Evolutionary conservation across 805 yeast genomes (phyloP).

Genomic region (Starmerella potacharoeniae): DNA sequence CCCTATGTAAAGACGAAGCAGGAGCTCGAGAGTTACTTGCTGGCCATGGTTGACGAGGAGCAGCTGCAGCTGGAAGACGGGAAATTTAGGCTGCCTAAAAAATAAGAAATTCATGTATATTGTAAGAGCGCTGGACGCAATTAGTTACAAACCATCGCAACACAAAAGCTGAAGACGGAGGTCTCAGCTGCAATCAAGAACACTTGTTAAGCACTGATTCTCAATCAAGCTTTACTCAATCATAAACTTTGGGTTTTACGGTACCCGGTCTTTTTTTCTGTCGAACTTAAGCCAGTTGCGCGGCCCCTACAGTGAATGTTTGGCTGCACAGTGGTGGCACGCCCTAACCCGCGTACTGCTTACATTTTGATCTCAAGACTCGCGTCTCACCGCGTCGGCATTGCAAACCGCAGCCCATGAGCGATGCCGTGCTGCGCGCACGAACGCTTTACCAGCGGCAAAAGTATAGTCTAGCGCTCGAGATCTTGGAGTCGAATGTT

Average conservation of each 20-base stretch:
- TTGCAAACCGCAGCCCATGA: constrained; percentile 4
- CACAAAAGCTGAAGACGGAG: too few species aligned
- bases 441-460: constrained; percentile 13
- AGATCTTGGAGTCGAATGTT: constrained; percentile 16
- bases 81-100: constrained; percentile 27
- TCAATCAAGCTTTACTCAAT: too few species aligned
- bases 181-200: too few species aligned
- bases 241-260: too few species aligned
- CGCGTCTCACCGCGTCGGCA: neutral
- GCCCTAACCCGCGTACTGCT: neutral
- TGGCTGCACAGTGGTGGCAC: neutral
- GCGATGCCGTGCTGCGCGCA: constrained; percentile 18
- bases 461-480: constrained; percentile 15
- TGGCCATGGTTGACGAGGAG: constrained; percentile 36
- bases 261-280: too few species aligned
- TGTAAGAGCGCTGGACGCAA: too few species aligned
- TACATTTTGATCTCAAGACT: neutral
- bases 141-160: too few species aligned
- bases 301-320: neutral
- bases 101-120: neutral
- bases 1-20: constrained; percentile 32
- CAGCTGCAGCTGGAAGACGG: constrained; percentile 31
- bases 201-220: too few species aligned
- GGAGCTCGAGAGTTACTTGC: constrained; percentile 36
- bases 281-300: too few species aligned